Conservation (phyloP, 257 asterid genomes). For the Solanum bulbocastanum region DNA sequence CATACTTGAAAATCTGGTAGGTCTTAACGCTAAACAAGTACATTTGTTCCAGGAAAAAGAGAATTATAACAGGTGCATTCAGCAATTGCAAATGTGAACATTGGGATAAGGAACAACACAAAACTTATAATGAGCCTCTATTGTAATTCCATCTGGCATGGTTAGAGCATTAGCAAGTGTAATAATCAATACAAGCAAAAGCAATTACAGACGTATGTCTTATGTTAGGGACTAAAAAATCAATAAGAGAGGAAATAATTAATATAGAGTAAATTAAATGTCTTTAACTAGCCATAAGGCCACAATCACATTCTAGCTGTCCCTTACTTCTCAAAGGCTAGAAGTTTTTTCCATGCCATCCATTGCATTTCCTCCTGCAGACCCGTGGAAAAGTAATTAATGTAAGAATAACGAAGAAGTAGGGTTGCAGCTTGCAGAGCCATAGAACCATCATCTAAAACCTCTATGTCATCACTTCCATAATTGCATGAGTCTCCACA, state of each 20-base stretch:
- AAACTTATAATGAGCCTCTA: not conserved
- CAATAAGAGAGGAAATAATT: not conserved
- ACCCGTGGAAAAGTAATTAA: not conserved
- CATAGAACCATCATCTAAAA: not conserved
- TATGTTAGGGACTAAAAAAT: not conserved
- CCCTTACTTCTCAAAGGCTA: constrained; percentile 80
- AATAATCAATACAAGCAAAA: not conserved
- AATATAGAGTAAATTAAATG: not conserved
- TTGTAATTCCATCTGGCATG: not conserved
- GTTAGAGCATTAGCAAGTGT: not conserved
- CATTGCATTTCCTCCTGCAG: constrained; percentile 91
- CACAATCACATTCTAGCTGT: not conserved
- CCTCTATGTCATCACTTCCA: not conserved
- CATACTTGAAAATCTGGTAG: not conserved
- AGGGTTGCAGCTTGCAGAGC: not conserved
- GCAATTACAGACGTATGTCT: not conserved
- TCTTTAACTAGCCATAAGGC: not conserved
- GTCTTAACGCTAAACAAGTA: not conserved
- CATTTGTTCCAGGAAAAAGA: not conserved
- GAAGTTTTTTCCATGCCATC: constrained; percentile 80
- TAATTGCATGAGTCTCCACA: not conserved
- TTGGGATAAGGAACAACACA: not conserved
- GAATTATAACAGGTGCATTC: not conserved
- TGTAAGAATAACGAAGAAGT: not conserved
- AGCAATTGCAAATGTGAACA: not conserved